These are phyloP conservation scores for Corchorus capsularis DNA, from an alignment of 345 rosid species.

Conservation along the genomic window DNA sequence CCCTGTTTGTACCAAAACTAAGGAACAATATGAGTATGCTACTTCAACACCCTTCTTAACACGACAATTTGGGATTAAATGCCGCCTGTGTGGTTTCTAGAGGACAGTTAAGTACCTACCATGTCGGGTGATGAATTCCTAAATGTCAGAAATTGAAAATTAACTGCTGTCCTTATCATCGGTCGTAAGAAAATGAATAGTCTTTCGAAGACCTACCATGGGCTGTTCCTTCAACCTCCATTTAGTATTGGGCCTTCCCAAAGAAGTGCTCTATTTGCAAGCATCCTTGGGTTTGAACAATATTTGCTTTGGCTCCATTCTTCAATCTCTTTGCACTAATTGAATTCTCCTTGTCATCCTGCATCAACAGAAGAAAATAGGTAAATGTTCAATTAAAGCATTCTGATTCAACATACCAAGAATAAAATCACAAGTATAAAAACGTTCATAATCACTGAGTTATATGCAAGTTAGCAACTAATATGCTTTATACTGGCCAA, in stretches of 20 bases:
- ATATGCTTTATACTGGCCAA: background rate
- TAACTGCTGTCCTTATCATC: background rate
- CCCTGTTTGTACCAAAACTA: too few species aligned
- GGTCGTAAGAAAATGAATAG: background rate
- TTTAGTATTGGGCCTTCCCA: conserved; percentile 52
- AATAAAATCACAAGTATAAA: background rate
- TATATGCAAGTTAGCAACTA: background rate
- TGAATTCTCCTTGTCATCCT: conserved; percentile 52
- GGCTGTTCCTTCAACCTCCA: conserved; percentile 3
- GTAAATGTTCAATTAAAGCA: background rate
- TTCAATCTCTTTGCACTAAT: conserved; percentile 61
- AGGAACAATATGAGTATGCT: too few species aligned
- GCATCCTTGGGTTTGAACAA: conserved; percentile 60
- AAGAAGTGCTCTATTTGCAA: conserved; percentile 89
- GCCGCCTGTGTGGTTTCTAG: too few species aligned
- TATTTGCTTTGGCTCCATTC: conserved; percentile 47
- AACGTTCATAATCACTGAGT: background rate
- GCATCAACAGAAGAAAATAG: conserved; percentile 22
- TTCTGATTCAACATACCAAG: background rate
- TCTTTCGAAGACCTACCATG: background rate
- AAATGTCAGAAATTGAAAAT: too few species aligned
- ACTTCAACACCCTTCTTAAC: too few species aligned
- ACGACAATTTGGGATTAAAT: too few species aligned
- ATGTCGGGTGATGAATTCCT: too few species aligned
- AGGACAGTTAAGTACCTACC: too few species aligned